Conservation (phyloP, 305 asterid species). For the Fraxinus greggii region DNA sequence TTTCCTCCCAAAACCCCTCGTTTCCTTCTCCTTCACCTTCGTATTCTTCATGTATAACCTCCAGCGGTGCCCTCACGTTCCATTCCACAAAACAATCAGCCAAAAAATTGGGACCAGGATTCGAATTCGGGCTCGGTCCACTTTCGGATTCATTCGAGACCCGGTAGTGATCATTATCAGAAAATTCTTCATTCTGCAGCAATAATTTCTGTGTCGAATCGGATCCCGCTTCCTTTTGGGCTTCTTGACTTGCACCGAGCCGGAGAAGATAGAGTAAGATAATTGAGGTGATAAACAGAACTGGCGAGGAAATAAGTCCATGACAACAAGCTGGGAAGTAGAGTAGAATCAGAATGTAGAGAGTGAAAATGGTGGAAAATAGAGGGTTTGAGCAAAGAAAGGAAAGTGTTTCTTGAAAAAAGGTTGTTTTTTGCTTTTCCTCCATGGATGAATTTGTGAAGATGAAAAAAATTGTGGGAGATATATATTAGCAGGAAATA, state of each 20-base stretch:
- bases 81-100: slow-evolving; percentile 60
- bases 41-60: slow-evolving; percentile 69
- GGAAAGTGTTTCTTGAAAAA: slow-evolving; percentile 9
- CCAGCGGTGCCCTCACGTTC: slow-evolving; percentile 86
- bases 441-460: not conserved
- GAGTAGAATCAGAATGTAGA: slow-evolving; percentile 54
- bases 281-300: slow-evolving; percentile 45
- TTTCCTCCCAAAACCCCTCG: slow-evolving; percentile 31
- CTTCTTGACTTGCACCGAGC: slow-evolving; percentile 47
- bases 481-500: not conserved
- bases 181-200: slow-evolving; percentile 11
- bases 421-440: not conserved
- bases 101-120: slow-evolving; percentile 9
- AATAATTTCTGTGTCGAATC: not conserved
- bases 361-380: slow-evolving; percentile 49
- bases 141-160: slow-evolving; percentile 8
- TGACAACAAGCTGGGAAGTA: slow-evolving; percentile 47
- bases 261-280: slow-evolving; percentile 63
- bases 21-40: slow-evolving; percentile 53
- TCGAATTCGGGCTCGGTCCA: not conserved
- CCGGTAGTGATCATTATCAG: slow-evolving; percentile 3
- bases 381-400: slow-evolving; percentile 40
- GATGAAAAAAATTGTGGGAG: not conserved
- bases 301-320: slow-evolving; percentile 48
- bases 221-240: slow-evolving; percentile 2